A percentile compares a stretch with the other conserved stretches of the same genome.
Evolutionary conservation across 2,329 filamentous ascomycete species (phyloP).

Genomic region (Fusarium papillatum): DNA sequence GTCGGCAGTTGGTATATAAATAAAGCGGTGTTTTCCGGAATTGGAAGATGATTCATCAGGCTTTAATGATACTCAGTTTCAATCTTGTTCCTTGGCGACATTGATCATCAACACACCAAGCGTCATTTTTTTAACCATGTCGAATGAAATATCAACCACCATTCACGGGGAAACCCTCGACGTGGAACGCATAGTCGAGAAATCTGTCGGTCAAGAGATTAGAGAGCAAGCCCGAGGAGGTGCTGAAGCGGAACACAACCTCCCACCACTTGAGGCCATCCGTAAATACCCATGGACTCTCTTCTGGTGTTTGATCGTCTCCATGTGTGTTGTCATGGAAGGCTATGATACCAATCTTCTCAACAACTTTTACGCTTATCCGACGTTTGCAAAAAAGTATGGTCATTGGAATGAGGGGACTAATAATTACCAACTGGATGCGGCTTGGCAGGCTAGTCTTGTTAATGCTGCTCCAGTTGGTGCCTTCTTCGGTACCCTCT

Average conservation of each 20-base stretch:
- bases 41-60: background rate
- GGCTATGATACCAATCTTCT: constrained; percentile 55
- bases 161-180: background rate
- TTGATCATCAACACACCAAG: background rate
- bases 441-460: constrained; percentile 64
- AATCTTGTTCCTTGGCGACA: background rate
- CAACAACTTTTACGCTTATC: constrained; percentile 54
- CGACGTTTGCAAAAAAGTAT: constrained; percentile 44
- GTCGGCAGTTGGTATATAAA: background rate
- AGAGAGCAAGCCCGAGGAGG: background rate
- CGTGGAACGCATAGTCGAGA: background rate
- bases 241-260: constrained; percentile 20
- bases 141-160: background rate
- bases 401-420: constrained; percentile 44
- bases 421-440: constrained; percentile 54
- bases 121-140: background rate
- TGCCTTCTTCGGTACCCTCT: constrained; percentile 61
- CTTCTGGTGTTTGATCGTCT: constrained; percentile 50
- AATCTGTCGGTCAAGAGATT: background rate
- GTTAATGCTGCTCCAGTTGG: constrained; percentile 59
- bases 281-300: constrained; percentile 50
- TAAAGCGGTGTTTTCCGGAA: background rate
- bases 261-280: constrained; percentile 43
- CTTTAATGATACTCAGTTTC: background rate
- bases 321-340: constrained; percentile 58